Evolutionary conservation across 352 stramenopile genomes (phyloP).

Genomic region (Thalassiosira allenii): DNA sequence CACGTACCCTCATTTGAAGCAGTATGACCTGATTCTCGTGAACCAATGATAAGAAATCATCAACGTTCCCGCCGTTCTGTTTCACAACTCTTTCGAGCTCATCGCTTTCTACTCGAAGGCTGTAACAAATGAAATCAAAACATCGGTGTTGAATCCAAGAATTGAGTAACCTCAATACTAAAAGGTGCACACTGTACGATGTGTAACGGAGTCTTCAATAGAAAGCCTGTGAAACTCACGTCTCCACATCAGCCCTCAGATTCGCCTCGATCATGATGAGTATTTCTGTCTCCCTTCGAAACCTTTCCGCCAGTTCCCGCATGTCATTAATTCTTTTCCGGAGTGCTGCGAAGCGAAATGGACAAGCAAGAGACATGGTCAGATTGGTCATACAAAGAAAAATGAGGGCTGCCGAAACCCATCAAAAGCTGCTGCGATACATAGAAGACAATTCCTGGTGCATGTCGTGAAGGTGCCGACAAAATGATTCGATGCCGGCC

Average conservation of each 20-base stretch:
- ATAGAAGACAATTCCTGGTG: no score
- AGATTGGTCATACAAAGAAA: no score
- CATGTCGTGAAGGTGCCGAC: no score
- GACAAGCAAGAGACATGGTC: no score
- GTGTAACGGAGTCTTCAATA: neutral
- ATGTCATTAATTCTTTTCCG: neutral
- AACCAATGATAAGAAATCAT: constrained; percentile 58
- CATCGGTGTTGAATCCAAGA: no score
- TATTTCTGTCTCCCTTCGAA: neutral
- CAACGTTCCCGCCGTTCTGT: constrained; percentile 34
- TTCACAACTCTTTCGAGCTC: neutral
- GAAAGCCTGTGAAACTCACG: neutral
- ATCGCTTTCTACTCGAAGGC: neutral
- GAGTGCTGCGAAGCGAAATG: no score
- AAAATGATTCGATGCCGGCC: no score
- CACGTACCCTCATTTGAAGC: constrained; percentile 55
- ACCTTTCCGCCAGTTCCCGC: neutral
- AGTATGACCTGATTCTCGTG: constrained; percentile 57
- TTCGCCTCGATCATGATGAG: neutral
- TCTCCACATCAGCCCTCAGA: neutral
- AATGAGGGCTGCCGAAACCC: no score
- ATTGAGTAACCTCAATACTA: no score
- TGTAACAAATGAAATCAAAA: neutral
- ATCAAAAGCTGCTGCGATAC: no score
- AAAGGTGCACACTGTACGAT: neutral